Evolutionary conservation across 495 filamentous ascomycete genomes (phyloP).

Genomic region (Trichocladium uniseriatum): DNA sequence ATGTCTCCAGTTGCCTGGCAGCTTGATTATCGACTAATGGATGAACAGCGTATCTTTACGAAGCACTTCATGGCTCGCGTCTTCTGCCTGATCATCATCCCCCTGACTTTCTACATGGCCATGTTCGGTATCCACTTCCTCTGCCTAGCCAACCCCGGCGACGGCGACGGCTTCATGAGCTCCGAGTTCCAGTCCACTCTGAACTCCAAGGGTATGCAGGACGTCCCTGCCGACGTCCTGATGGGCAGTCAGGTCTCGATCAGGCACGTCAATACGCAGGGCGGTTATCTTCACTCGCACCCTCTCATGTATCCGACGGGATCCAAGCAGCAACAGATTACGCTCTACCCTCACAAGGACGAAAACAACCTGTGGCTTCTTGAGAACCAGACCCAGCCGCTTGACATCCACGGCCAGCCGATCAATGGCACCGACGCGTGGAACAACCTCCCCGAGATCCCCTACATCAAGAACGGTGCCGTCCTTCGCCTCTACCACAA

Average conservation of each 20-base stretch:
- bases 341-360: slow-evolving; percentile 97
- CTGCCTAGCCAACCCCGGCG: slow-evolving; percentile 86
- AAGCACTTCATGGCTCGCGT: slow-evolving; percentile 89
- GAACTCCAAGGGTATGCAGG: slow-evolving; percentile 92
- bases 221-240: slow-evolving; percentile 84
- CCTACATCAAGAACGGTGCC: slow-evolving; percentile 68
- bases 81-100: slow-evolving; percentile 89
- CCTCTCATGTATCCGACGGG: slow-evolving; percentile 94
- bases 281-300: slow-evolving; percentile 95
- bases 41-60: slow-evolving; percentile 62
- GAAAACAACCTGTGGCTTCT: slow-evolving; percentile 92
- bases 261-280: slow-evolving; percentile 92
- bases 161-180: slow-evolving; percentile 98
- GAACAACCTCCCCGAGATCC: slow-evolving; percentile 59
- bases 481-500: slow-evolving; percentile 75
- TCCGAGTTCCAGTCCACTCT: slow-evolving; percentile 97
- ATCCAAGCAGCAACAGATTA: slow-evolving; percentile 97
- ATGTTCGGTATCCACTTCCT: slow-evolving; percentile 96
- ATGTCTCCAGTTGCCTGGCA: slow-evolving; percentile 30
- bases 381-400: slow-evolving; percentile 91
- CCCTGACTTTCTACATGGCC: slow-evolving; percentile 79
- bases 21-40: slow-evolving; percentile 10
- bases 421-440: slow-evolving; percentile 75
- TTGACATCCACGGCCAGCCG: slow-evolving; percentile 60
- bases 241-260: slow-evolving; percentile 79